phyloP scores from a whole-genome alignment of 2,329 filamentous ascomycete species.

The Cordyceps fumosorosea region DNA sequence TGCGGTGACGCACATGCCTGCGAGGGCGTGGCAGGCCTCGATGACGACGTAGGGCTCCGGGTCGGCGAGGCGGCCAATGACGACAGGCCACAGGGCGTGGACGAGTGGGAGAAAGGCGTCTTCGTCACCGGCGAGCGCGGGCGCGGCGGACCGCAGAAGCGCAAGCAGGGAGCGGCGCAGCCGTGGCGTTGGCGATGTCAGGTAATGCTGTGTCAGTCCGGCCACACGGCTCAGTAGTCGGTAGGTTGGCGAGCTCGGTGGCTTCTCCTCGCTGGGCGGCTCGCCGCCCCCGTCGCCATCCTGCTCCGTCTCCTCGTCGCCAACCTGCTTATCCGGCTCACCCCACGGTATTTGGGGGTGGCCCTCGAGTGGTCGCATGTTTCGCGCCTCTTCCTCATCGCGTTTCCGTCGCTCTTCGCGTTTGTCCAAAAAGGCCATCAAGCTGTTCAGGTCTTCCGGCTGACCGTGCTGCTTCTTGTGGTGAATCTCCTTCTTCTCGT shows the following conservation, averaged over 20 bases:
- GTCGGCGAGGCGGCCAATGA: constrained; percentile 62
- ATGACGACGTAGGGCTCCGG: constrained; percentile 61
- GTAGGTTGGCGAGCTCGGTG: constrained; percentile 71
- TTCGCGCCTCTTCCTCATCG: constrained; percentile 31
- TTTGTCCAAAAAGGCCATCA: constrained; percentile 57
- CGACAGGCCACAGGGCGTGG: constrained; percentile 83
- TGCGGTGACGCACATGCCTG: constrained; percentile 61
- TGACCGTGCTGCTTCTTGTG: constrained; percentile 35
- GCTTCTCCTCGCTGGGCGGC: constrained; percentile 33
- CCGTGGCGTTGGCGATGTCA: constrained; percentile 75
- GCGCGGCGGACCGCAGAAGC: constrained; percentile 66
- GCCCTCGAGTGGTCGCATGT: constrained; percentile 22
- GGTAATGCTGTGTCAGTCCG: constrained; percentile 78
- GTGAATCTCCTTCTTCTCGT: constrained; percentile 27
- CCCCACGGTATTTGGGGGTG: constrained; percentile 33
- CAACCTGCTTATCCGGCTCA: constrained; percentile 25
- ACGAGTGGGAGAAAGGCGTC: constrained; percentile 82
- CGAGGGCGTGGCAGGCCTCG: constrained; percentile 63
- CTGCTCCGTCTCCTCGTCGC: constrained; percentile 22
- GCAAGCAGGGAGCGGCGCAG: constrained; percentile 73
- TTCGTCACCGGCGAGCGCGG: constrained; percentile 68
- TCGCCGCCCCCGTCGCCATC: constrained; percentile 24
- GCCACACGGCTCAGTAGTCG: constrained; percentile 76
- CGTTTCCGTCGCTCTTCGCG: constrained; percentile 31
- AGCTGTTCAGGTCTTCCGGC: constrained; percentile 33